Percentiles rank a stretch among this genome's conserved stretches.
Conservation (phyloP, 805 yeast genomes). For the Candida michaelii region DNA sequence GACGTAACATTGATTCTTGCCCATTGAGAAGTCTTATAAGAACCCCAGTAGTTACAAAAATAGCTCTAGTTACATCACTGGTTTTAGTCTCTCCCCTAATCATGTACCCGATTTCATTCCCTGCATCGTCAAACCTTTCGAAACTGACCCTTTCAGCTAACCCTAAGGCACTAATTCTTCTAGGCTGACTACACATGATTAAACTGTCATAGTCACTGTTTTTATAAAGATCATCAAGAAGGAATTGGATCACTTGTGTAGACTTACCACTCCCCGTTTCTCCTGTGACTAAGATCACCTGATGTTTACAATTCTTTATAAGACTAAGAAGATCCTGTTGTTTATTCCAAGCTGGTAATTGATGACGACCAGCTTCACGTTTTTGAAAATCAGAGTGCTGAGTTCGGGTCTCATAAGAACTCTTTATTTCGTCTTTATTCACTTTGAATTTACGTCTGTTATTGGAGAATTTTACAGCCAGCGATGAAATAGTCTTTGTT, state of each 20-base stretch:
- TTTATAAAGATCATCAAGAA: conserved; percentile 63
- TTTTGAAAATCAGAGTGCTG: conserved; percentile 27
- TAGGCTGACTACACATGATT: conserved; percentile 89
- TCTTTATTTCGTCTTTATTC: conserved; percentile 18
- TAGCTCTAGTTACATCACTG: conserved; percentile 59
- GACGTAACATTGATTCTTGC: conserved; percentile 37
- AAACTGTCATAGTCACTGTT: conserved; percentile 51
- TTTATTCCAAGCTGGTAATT: conserved; percentile 84
- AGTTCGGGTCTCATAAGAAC: conserved; percentile 24
- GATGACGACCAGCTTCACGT: conserved; percentile 45
- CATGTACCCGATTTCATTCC: conserved; percentile 82
- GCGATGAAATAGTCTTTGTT: conserved; percentile 13
- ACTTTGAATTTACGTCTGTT: conserved; percentile 11
- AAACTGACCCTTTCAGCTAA: conserved; percentile 89
- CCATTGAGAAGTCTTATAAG: conserved; percentile 53
- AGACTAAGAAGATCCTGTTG: conserved; percentile 53
- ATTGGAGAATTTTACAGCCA: conserved; percentile 7
- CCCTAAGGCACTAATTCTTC: conserved; percentile 94
- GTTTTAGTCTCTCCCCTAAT: conserved; percentile 88
- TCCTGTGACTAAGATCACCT: conserved; percentile 82
- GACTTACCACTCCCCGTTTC: conserved; percentile 98
- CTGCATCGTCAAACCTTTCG: conserved; percentile 66
- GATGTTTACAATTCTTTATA: conserved; percentile 47
- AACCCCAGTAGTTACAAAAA: conserved; percentile 92
- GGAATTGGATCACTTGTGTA: conserved; percentile 89